Percentiles rank a stretch among this genome's conserved stretches.
phyloP scores from a whole-genome alignment of 768 basidiomycete genomes.

The Daedalea quercina region DNA sequence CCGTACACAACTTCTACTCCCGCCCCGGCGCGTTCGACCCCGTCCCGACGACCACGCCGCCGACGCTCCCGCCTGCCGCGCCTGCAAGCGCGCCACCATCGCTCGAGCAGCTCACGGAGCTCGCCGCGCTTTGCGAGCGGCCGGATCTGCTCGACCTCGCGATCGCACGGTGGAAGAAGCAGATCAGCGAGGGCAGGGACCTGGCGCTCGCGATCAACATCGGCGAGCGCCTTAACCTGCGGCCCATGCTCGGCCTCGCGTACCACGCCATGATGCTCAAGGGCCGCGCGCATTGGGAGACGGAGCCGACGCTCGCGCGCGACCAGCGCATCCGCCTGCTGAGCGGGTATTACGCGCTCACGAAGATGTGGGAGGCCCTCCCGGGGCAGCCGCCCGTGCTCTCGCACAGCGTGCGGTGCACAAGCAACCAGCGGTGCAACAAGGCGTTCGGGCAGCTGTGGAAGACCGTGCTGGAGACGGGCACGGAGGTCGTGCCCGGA shows the following conservation, averaged over 20 bases:
- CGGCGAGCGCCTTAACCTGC: conserved; percentile 42
- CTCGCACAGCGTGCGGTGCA: conserved; percentile 36
- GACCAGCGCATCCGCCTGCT: conserved; percentile 46
- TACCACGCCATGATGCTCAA: conserved; percentile 48
- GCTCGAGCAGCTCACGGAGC: conserved; percentile 44
- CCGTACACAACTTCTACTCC: conserved; percentile 33
- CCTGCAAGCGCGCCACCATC: conserved; percentile 20
- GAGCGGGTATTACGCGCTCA: conserved; percentile 45
- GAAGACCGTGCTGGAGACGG: conserved; percentile 35
- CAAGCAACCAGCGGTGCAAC: conserved; percentile 34
- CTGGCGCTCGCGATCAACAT: conserved; percentile 38
- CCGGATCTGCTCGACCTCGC: conserved; percentile 36
- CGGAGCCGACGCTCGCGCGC: conserved; percentile 37
- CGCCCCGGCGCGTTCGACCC: conserved; percentile 23
- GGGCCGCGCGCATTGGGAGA: conserved; percentile 42
- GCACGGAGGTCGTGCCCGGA: conserved; percentile 28
- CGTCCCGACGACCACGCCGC: conserved; percentile 17
- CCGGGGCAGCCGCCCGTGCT: conserved; percentile 35
- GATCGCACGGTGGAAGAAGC: conserved; percentile 39
- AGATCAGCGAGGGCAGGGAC: conserved; percentile 38
- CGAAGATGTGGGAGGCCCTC: conserved; percentile 37
- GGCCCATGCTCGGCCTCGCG: conserved; percentile 39
- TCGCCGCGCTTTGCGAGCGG: conserved; percentile 44
- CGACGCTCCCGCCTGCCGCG: conserved; percentile 11
- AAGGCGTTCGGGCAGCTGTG: conserved; percentile 41